Evolutionary conservation across 2,329 filamentous ascomycete species (phyloP).

Genomic region (Triangularia setosa): DNA sequence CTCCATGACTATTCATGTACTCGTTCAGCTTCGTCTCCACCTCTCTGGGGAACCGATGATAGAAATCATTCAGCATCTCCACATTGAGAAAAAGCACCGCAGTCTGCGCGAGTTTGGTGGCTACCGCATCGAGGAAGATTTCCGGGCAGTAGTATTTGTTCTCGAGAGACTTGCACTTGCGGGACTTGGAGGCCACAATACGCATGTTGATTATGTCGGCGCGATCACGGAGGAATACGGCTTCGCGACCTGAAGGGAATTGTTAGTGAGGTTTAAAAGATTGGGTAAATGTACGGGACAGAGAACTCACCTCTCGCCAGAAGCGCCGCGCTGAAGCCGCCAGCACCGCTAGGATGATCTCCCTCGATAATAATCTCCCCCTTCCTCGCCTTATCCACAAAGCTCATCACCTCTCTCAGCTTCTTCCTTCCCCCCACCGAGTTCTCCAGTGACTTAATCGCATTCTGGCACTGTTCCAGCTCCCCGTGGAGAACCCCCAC

Average conservation of each 20-base stretch:
- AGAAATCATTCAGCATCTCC: constrained; percentile 93
- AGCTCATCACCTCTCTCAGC: constrained; percentile 81
- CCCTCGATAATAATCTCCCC: constrained; percentile 83
- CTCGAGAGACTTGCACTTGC: constrained; percentile 75
- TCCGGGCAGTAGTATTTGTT: constrained; percentile 98
- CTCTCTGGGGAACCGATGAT: constrained; percentile 94
- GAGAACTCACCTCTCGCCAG: constrained; percentile 66
- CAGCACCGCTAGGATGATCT: constrained; percentile 77
- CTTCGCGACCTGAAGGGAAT: constrained; percentile 70
- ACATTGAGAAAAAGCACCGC: constrained; percentile 97
- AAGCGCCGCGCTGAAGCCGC: constrained; percentile 86
- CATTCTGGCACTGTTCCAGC: constrained; percentile 75
- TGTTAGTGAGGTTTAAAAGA: constrained; percentile 27
- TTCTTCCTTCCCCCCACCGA: constrained; percentile 78
- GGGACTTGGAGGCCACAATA: constrained; percentile 79
- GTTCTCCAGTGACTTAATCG: constrained; percentile 71
- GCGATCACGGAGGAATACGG: constrained; percentile 88
- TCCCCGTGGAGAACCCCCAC: constrained; percentile 80
- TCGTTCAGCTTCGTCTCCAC: constrained; percentile 82
- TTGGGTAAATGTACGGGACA: constrained; percentile 8
- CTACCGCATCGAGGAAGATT: constrained; percentile 95
- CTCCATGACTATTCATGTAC: constrained; percentile 55
- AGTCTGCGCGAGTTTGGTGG: constrained; percentile 89
- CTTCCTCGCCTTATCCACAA: constrained; percentile 84
- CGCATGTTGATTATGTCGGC: constrained; percentile 89